Evolutionary conservation across 179 eudicot species (phyloP).

Genomic region (Carnegiea gigantea): DNA sequence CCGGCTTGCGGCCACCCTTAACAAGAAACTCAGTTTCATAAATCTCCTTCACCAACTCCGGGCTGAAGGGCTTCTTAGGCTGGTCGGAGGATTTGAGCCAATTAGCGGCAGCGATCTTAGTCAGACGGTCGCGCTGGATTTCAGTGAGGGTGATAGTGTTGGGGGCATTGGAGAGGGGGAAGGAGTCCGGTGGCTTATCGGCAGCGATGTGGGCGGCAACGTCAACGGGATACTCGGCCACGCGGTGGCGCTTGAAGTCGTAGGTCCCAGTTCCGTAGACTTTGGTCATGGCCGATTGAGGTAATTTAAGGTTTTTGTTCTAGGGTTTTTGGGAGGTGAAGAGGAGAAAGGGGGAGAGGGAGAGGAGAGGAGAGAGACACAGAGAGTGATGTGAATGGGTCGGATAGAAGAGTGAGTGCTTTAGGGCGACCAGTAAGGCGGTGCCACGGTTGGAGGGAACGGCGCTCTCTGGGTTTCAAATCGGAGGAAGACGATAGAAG

Average conservation of each 20-base stretch:
- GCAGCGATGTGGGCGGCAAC: conserved; percentile 19
- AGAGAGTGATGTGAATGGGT: too few species aligned
- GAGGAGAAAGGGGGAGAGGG: background rate
- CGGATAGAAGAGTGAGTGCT: too few species aligned
- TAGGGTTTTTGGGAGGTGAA: conserved; percentile 13
- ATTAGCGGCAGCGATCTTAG: conserved; percentile 54
- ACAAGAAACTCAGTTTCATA: conserved; percentile 69
- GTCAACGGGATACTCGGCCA: conserved; percentile 78
- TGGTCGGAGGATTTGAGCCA: conserved; percentile 13
- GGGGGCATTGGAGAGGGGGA: conserved; percentile 52
- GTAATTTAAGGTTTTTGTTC: background rate
- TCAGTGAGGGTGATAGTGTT: conserved; percentile 68
- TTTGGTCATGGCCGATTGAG: conserved; percentile 48
- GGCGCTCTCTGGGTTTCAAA: background rate
- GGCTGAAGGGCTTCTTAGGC: conserved; percentile 44
- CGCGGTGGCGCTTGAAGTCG: conserved; percentile 93
- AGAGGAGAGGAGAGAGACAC: too few species aligned
- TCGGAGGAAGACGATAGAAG: background rate
- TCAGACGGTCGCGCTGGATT: conserved; percentile 77
- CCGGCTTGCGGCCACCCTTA: conserved; percentile 56
- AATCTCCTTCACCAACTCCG: conserved; percentile 74
- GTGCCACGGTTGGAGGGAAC: background rate
- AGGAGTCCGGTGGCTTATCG: conserved; percentile 53
- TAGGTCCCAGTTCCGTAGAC: conserved; percentile 79
- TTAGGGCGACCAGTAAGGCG: background rate